Conservation (phyloP, 129 eudicot species). For the Pseudognaphalium luteoalbum region DNA sequence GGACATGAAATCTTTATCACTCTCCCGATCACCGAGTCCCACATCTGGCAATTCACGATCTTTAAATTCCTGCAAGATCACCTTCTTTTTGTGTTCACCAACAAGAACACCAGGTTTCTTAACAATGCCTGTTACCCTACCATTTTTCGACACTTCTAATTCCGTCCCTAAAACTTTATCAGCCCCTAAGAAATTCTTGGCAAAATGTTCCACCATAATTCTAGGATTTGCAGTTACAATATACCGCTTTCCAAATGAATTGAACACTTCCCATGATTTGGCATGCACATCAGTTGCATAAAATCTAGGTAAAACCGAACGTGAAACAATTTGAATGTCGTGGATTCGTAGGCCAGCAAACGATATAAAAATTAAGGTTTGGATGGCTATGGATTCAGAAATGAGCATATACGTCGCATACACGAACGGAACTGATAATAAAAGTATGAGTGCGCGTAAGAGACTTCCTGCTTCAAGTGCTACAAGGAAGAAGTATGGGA, state of each 20-base stretch:
- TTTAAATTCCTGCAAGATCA: slow-evolving; percentile 50
- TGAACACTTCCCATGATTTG: slow-evolving; percentile 70
- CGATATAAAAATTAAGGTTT: slow-evolving; percentile 54
- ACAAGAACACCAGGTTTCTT: slow-evolving; percentile 57
- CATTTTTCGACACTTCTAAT: slow-evolving; percentile 52
- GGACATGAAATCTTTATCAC: slow-evolving; percentile 87
- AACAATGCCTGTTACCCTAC: slow-evolving; percentile 67
- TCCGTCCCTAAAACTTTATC: slow-evolving; percentile 89
- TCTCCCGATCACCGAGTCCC: slow-evolving; percentile 72
- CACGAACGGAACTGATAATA: slow-evolving; percentile 54
- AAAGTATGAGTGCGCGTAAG: slow-evolving; percentile 47
- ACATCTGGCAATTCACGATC: slow-evolving; percentile 61
- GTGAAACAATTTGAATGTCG: slow-evolving; percentile 62
- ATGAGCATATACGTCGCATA: slow-evolving; percentile 39
- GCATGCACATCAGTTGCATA: slow-evolving; percentile 74
- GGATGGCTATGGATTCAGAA: slow-evolving; percentile 46
- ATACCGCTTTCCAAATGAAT: slow-evolving; percentile 69
- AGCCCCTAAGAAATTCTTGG: slow-evolving; percentile 58
- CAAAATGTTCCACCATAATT: slow-evolving; percentile 80
- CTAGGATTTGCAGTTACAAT: slow-evolving; percentile 76
- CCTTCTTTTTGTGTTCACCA: slow-evolving; percentile 51
- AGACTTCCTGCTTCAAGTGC: slow-evolving; percentile 88
- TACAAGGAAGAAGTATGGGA: slow-evolving; percentile 74
- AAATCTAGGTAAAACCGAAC: slow-evolving; percentile 80
- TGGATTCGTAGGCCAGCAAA: slow-evolving; percentile 53